Evolutionary conservation across 2,329 filamentous ascomycete genomes (phyloP), one percentile per base, ranked within the genome.

Genomic region (Cladosporium halotolerans): DNA sequence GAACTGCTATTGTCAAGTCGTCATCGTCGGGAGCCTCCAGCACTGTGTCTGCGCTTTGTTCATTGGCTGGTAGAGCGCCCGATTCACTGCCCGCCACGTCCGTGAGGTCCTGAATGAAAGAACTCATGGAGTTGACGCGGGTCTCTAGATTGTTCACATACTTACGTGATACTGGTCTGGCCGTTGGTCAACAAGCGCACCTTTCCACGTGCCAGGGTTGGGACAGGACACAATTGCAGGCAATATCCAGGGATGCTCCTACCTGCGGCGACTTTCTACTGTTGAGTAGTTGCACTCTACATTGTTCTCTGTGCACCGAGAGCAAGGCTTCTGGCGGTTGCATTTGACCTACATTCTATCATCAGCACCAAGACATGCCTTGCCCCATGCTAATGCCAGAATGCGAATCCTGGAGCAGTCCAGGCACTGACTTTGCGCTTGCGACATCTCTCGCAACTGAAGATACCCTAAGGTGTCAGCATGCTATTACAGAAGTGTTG

Each of bases 381-480:
- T 18, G 13, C 2, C 16, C 16, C 16, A 14, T 33, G n/a, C 19
- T 16, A n/a, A 11, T 28, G 23, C 23, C 23, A 28, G 10, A 36
- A 36, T 11, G 10, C 34, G 34, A 36, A n/a, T 11, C 34, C 5
- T 4, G 34, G n/a, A 4, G 34, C 5, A 4, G 10, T 36, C 10
- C 10, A 34, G 31, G n/a, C 4, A 45, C 44, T n/a, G 9, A 45
- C 44, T 45, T 45, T 45, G 14, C 44, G 44, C 44, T 36, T 45
- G n/a, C 44, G 44, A 32, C 44, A 45, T 36, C 28, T 45, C 31
- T 45, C 44, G 18, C 44, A 45, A 10, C 44, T 45, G 13, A 14
- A 36, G 19, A 14, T n/a, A 14, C 16, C 9, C 18, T 7, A 18
- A 8, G 9, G 44, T 18, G 9, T 45, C 18, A 45, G 44, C 14